Percentiles rank a stretch among this genome's conserved stretches.
These are phyloP conservation scores for Wickerhamomyces pijperi DNA, from an alignment of 805 yeast species.

Conservation along the genomic window DNA sequence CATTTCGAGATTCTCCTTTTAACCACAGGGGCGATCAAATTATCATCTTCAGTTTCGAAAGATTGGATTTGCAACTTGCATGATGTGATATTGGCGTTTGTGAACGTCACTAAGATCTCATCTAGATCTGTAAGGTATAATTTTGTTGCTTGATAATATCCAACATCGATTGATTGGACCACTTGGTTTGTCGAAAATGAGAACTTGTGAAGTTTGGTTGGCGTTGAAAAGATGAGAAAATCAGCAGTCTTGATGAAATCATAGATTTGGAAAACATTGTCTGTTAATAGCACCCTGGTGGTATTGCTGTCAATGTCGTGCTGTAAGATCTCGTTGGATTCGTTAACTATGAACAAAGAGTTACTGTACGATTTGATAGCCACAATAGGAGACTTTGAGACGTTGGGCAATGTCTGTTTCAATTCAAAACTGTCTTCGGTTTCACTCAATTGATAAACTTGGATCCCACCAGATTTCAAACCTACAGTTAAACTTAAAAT, in stretches of 20 bases:
- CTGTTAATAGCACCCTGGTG: background rate
- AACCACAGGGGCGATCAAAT: slow-evolving; percentile 6
- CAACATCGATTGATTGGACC: background rate
- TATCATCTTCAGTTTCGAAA: slow-evolving; percentile 3
- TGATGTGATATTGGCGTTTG: slow-evolving; percentile 1
- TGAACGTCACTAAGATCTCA: background rate
- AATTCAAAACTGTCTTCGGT: background rate
- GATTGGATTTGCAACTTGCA: background rate
- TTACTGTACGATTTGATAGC: slow-evolving; percentile 3
- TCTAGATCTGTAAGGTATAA: background rate
- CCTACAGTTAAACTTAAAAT: slow-evolving; percentile 9
- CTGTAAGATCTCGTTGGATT: slow-evolving; percentile 11
- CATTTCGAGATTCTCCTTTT: slow-evolving; percentile 10
- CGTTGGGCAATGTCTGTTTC: background rate
- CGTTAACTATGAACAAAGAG: slow-evolving; percentile 6
- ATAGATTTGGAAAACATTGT: slow-evolving; percentile 11
- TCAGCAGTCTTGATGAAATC: slow-evolving; percentile 5
- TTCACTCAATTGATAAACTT: slow-evolving; percentile 1
- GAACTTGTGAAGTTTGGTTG: slow-evolving; percentile 5
- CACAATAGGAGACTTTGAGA: slow-evolving; percentile 7
- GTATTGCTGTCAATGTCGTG: background rate
- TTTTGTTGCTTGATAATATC: background rate
- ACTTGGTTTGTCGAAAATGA: background rate
- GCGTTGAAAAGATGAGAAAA: slow-evolving; percentile 4
- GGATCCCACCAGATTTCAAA: slow-evolving; percentile 11